Conservation (phyloP, 1,139 yeast genomes). For the Zygoascus sp. region DNA sequence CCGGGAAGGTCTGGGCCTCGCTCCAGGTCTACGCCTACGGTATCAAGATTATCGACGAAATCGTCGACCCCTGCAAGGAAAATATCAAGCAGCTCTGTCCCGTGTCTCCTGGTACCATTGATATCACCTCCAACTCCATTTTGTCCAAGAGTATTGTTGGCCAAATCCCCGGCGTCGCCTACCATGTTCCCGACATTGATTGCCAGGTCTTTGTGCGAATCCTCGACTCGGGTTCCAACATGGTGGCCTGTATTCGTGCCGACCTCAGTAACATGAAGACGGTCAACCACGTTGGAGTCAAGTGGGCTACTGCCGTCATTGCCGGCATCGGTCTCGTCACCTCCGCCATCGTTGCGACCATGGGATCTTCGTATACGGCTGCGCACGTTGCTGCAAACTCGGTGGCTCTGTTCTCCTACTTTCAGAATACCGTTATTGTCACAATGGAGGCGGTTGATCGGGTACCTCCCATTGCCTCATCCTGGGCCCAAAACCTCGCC, state of each 20-base stretch:
- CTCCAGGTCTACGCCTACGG: conserved; percentile 80
- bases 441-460: conserved; percentile 93
- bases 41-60: conserved; percentile 52
- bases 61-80: conserved; percentile 61
- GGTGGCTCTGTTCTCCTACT: conserved; percentile 82
- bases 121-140: conserved; percentile 52
- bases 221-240: conserved; percentile 39
- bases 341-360: conserved; percentile 79
- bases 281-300: conserved; percentile 87
- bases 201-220: conserved; percentile 80
- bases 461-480: conserved; percentile 95
- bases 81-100: conserved; percentile 63
- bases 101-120: conserved; percentile 78
- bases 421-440: conserved; percentile 87
- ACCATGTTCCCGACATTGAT: conserved; percentile 88
- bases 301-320: conserved; percentile 96
- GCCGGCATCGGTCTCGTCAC: conserved; percentile 86
- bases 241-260: conserved; percentile 89
- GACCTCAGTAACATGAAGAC: conserved; percentile 80
- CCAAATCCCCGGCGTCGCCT: conserved; percentile 76
- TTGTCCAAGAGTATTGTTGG: conserved; percentile 44
- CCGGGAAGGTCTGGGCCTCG: conserved; percentile 68
- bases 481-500: conserved; percentile 94
- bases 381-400: conserved; percentile 96
- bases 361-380: conserved; percentile 91